These are phyloP conservation scores for Malus hybrid DNA, from an alignment of 331 rosid genomes.

Conservation along the genomic window DNA sequence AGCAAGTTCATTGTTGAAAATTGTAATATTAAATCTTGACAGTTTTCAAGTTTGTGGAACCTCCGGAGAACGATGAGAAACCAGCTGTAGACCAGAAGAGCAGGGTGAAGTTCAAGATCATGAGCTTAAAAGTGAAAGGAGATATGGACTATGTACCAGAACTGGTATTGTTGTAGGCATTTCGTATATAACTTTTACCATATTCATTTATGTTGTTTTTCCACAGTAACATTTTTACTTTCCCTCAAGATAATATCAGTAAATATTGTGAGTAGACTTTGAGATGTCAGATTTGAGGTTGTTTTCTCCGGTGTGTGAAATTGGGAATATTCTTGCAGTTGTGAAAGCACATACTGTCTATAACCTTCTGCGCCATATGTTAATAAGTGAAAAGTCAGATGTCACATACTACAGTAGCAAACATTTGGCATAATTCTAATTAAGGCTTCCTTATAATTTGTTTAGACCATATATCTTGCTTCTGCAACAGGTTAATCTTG, in stretches of 20 bases:
- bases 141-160: conserved; percentile 89
- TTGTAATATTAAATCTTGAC: conserved; percentile 23
- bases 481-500: neutral
- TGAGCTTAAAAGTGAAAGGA: conserved; percentile 95
- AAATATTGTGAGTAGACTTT: neutral
- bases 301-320: neutral
- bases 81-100: conserved; percentile 58
- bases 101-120: conserved; percentile 92
- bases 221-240: neutral
- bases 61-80: conserved; percentile 80
- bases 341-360: neutral
- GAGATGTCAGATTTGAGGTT: neutral
- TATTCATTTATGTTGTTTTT: neutral
- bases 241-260: neutral
- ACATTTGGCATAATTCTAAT: neutral
- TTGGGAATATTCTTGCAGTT: neutral
- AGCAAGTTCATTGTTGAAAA: conserved; percentile 10
- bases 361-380: neutral
- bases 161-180: conserved; percentile 46
- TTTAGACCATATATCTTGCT: neutral
- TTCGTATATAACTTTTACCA: neutral
- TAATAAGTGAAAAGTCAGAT: neutral
- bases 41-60: conserved; percentile 99
- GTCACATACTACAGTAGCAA: neutral
- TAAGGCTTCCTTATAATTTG: neutral